Base-by-base conservation (phyloP, 441 rosid species). In the Erodium chrysanthum region DNA sequence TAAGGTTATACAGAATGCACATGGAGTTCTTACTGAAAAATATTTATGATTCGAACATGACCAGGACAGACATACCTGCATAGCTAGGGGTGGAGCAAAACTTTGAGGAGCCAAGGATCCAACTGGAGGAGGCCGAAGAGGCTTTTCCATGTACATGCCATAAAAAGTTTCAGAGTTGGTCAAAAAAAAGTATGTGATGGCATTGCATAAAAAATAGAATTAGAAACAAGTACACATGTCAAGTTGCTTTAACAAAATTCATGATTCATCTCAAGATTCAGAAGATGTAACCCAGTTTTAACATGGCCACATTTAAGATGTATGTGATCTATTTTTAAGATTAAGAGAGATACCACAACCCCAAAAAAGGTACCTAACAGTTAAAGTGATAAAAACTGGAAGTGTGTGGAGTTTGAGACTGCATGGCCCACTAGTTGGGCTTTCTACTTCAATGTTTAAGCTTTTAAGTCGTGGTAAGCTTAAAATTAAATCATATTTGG, bases 61-160 rank as follows among this genome's bases (percentile, higher is more conserved):
- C 59, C 40, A 59, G 44, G 54, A 37, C 37, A 27, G 66, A 17
- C 63, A 75, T 37, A 37, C 80, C 75, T 68, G 79, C 71, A 67
- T 71, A 65, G 71, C 60, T 52, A 74, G 37, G 52, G 68, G 68
- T 65, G 67, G 65, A 48, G 62, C 73, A 67, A 77, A 74, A 73
- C 40, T 71, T 71, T 74, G 77, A 64, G 80, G 74, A 70, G 74
- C 76, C 74, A 76, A 56, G 31, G 81, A 70, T 68, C 84, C 80
- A 76, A 74, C 74, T 14, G 74, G 63, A 69, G 76, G 66, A 74
- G 81, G 75, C 76, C 80, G 66, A 20, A 75, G 67, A 68, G 77
- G 73, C 81, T 79, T 62, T 37, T 73, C 66, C 20, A 50, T 29
- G 40, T 10, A 42, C 46, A 44, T 8, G 23, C 9, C 64, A 60